Conservation (phyloP, 176 grass and related monocot genomes). For the Oryza nivara region DNA sequence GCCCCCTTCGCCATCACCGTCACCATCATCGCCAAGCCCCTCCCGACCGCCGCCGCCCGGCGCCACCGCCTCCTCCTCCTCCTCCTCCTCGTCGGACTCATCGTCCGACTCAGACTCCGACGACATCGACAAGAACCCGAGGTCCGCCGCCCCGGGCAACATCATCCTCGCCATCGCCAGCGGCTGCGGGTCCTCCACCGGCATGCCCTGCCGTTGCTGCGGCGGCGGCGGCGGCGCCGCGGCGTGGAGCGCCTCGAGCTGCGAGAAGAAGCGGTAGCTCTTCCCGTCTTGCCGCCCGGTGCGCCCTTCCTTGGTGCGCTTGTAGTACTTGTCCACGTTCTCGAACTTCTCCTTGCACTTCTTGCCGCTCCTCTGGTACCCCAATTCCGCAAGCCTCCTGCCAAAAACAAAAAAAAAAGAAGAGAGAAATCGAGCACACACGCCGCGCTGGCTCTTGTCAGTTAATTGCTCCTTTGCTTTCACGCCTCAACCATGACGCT, state of each 20-base stretch:
- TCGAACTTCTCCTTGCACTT: constrained; percentile 99
- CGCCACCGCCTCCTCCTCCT: constrained; percentile 36
- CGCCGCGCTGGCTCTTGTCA: background rate
- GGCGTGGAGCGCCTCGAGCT: constrained; percentile 74
- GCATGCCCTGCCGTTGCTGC: background rate
- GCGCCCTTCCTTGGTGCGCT: constrained; percentile 94
- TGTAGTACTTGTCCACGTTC: constrained; percentile 99
- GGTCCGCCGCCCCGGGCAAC: constrained; percentile 22
- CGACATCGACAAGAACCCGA: constrained; percentile 64
- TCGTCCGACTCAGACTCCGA: constrained; percentile 55
- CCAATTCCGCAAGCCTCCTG: constrained; percentile 85
- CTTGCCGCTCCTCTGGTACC: constrained; percentile 82
- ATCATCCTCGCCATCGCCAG: constrained; percentile 17
- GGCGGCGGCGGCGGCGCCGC: constrained; percentile 9
- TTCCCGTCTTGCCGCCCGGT: constrained; percentile 86
- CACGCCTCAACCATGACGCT: constrained; percentile 34
- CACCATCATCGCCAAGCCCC: background rate
- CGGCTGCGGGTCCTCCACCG: constrained; percentile 20
- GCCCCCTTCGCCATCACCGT: background rate
- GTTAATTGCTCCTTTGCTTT: constrained; percentile 36
- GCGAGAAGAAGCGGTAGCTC: constrained; percentile 91
- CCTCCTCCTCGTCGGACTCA: constrained; percentile 33
- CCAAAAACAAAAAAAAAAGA: background rate
- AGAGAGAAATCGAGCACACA: background rate
- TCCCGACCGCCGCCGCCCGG: constrained; percentile 24